Conservation (phyloP, 2,329 filamentous ascomycete genomes). For the Alternaria incomplexa region DNA sequence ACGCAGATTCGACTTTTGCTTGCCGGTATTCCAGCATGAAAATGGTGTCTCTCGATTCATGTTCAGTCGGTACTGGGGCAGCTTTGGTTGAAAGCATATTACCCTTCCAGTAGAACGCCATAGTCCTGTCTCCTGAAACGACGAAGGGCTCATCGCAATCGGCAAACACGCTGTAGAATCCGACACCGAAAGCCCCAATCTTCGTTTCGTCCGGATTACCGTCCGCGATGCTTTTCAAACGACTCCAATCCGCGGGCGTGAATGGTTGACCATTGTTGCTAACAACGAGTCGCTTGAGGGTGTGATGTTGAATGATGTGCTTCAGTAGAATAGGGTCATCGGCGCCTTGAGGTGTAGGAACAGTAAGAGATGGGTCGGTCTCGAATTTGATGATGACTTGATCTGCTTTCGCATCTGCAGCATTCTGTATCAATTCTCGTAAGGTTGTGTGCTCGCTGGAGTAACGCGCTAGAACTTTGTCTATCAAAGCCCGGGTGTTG, state of each 20-base stretch:
- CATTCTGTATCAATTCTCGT: conserved; percentile 95
- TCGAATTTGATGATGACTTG: conserved; percentile 92
- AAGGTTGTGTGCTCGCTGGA: conserved; percentile 91
- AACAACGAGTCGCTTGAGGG: conserved; percentile 83
- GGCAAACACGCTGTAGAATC: conserved; percentile 98
- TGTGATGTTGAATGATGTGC: conserved; percentile 84
- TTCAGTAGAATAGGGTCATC: conserved; percentile 76
- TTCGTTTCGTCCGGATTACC: conserved; percentile 99
- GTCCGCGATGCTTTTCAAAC: conserved; percentile 96
- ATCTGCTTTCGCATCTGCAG: conserved; percentile 92
- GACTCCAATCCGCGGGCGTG: conserved; percentile 86
- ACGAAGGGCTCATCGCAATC: conserved; percentile 98
- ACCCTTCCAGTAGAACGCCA: conserved; percentile 99
- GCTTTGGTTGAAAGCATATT: conserved; percentile 94
- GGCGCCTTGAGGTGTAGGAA: conserved; percentile 71
- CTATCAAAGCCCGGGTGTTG: conserved; percentile 94
- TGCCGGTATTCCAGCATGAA: conserved; percentile 96
- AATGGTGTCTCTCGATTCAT: conserved; percentile 75
- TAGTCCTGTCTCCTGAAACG: conserved; percentile 87
- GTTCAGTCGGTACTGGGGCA: conserved; percentile 71
- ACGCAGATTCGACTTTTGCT: conserved; percentile 59
- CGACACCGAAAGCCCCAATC: conserved; percentile 97
- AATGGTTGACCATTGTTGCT: conserved; percentile 92
- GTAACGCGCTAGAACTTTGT: conserved; percentile 95
- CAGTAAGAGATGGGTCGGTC: conserved; percentile 79